phyloP scores from a whole-genome alignment of 768 basidiomycete species.

The Termitomyces sp. region DNA sequence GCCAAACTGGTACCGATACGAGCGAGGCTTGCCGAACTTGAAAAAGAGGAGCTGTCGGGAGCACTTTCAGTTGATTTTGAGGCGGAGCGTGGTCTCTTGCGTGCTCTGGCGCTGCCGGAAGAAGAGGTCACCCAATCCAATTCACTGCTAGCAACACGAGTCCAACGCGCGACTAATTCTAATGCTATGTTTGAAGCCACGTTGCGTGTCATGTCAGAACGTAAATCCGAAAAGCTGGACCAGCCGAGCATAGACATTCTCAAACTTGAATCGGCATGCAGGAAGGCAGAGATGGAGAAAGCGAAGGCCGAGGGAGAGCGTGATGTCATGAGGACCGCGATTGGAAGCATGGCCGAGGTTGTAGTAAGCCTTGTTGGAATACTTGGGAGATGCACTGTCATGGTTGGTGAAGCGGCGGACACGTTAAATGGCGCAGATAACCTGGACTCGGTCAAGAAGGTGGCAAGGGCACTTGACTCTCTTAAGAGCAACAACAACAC shows the following conservation, averaged over 20 bases:
- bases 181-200: constrained; percentile 81
- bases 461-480: constrained; percentile 44
- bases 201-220: constrained; percentile 75
- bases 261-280: constrained; percentile 60
- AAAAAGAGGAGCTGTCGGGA: constrained; percentile 30
- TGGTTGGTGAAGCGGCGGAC: constrained; percentile 54
- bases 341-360: constrained; percentile 59
- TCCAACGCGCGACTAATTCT: constrained; percentile 70
- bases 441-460: constrained; percentile 30
- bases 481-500: constrained; percentile 67
- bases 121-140: constrained; percentile 57
- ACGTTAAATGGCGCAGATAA: constrained; percentile 26
- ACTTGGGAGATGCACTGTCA: constrained; percentile 72
- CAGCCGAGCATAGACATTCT: constrained; percentile 64
- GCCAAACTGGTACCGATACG: constrained; percentile 60
- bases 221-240: constrained; percentile 74
- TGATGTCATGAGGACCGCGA: constrained; percentile 55
- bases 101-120: constrained; percentile 62
- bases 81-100: constrained; percentile 67
- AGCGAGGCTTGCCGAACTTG: constrained; percentile 54
- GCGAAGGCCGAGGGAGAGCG: constrained; percentile 61
- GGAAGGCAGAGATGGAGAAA: constrained; percentile 67
- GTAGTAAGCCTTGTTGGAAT: constrained; percentile 73
- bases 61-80: constrained; percentile 52
- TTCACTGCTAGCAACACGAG: constrained; percentile 50